Evolutionary conservation across 1,139 yeast species (phyloP).

Genomic region (Suhomyces wounanorum): DNA sequence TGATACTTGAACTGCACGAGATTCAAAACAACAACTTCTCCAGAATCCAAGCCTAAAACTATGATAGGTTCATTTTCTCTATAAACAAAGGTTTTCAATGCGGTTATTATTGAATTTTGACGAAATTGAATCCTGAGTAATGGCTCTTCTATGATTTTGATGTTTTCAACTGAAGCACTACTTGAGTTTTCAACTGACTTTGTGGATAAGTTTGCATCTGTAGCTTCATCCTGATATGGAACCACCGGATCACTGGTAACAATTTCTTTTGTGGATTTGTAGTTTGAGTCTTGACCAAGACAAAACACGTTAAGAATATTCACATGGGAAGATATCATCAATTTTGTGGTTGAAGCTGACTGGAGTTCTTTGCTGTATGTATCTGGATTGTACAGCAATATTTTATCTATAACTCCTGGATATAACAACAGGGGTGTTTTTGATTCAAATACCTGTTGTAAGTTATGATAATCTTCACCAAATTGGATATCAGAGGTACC

Average conservation of each 20-base stretch:
- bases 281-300: slow-evolving; percentile 28
- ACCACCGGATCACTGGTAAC: slow-evolving; percentile 27
- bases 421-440: slow-evolving; percentile 2
- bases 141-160: slow-evolving; percentile 35
- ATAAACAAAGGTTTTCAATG: slow-evolving; percentile 29
- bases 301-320: slow-evolving; percentile 42
- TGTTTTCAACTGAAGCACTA: slow-evolving; percentile 16
- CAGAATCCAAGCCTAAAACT: slow-evolving; percentile 41
- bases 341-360: slow-evolving; percentile 21
- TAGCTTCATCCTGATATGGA: slow-evolving; percentile 19
- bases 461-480: slow-evolving; percentile 8
- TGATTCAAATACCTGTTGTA: slow-evolving; percentile 7
- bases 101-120: slow-evolving; percentile 29
- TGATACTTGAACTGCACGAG: slow-evolving; percentile 31
- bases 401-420: slow-evolving; percentile 19
- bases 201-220: slow-evolving; percentile 3
- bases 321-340: slow-evolving; percentile 38
- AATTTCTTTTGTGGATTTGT: slow-evolving; percentile 24
- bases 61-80: slow-evolving; percentile 27
- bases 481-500: neutral
- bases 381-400: slow-evolving; percentile 29
- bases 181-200: slow-evolving; percentile 6
- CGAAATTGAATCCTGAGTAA: slow-evolving; percentile 36
- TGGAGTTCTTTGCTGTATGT: slow-evolving; percentile 25
- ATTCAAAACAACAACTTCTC: slow-evolving; percentile 36